These are phyloP conservation scores for Phanerochaete sordida DNA, from an alignment of 768 basidiomycete genomes.

Conservation along the genomic window DNA sequence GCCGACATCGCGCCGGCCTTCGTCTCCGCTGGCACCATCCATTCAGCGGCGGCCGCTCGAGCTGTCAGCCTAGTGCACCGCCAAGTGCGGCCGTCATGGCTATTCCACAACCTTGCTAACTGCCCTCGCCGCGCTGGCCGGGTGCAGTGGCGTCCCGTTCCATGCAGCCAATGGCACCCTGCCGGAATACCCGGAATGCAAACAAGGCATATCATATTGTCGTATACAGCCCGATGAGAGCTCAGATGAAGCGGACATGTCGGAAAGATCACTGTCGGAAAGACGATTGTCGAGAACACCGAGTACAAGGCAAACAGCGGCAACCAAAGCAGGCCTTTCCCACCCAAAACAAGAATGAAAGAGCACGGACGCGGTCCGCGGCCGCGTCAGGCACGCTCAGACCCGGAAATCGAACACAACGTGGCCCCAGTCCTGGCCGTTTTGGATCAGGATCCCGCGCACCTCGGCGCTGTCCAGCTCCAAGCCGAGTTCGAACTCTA, in stretches of 20 bases:
- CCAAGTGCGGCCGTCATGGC: background rate
- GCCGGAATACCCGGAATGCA: background rate
- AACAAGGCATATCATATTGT: background rate
- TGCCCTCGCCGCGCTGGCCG: background rate
- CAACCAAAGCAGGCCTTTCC: background rate
- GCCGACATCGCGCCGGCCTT: background rate
- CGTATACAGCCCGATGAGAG: background rate
- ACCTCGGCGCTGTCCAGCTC: constrained; percentile 87
- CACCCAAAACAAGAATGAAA: background rate
- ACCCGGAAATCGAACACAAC: constrained; percentile 56
- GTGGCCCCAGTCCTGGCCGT: constrained; percentile 79
- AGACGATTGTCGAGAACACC: background rate
- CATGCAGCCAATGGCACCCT: background rate
- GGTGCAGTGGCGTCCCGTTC: background rate
- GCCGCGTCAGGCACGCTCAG: constrained; percentile 16
- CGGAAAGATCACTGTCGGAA: background rate
- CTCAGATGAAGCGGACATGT: background rate
- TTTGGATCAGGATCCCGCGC: constrained; percentile 72
- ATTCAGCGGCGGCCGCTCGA: background rate
- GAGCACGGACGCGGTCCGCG: background rate
- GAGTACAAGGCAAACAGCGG: background rate
- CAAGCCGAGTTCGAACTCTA: constrained; percentile 81
- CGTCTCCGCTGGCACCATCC: background rate
- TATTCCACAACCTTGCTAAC: background rate
- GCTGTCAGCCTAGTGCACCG: background rate